These are phyloP conservation scores for Fusarium pilosicola DNA, from an alignment of 2,329 filamentous ascomycete genomes.

Conservation along the genomic window DNA sequence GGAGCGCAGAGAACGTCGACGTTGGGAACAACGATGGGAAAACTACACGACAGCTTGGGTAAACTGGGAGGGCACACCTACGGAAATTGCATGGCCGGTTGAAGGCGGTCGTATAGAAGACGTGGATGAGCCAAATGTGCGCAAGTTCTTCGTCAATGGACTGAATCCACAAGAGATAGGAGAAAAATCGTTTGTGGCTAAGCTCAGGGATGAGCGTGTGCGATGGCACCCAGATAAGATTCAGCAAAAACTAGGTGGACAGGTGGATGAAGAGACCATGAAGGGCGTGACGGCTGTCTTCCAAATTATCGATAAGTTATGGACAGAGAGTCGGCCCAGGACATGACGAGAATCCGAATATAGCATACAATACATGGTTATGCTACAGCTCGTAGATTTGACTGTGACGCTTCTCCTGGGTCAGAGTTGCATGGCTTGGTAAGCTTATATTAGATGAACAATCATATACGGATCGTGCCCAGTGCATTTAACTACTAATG, in stretches of 20 bases:
- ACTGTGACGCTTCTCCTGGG: background rate
- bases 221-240: slow-evolving; percentile 99
- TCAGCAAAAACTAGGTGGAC: slow-evolving; percentile 83
- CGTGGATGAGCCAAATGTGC: slow-evolving; percentile 68
- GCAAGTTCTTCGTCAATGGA: slow-evolving; percentile 72
- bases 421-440: background rate
- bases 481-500: background rate
- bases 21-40: slow-evolving; percentile 70
- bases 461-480: background rate
- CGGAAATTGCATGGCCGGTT: slow-evolving; percentile 77
- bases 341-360: background rate
- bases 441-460: background rate
- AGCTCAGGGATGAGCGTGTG: slow-evolving; percentile 84
- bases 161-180: slow-evolving; percentile 56
- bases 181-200: slow-evolving; percentile 57
- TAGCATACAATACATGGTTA: background rate
- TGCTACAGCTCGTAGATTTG: background rate
- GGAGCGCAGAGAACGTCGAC: slow-evolving; percentile 65
- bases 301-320: slow-evolving; percentile 86
- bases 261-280: slow-evolving; percentile 77
- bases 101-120: slow-evolving; percentile 65
- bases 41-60: slow-evolving; percentile 73
- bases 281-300: slow-evolving; percentile 88
- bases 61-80: slow-evolving; percentile 56
- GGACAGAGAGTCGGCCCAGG: slow-evolving; percentile 68